These are phyloP conservation scores for Triticum monococcum DNA, from an alignment of 176 grass and related monocot genomes.

Conservation along the genomic window DNA sequence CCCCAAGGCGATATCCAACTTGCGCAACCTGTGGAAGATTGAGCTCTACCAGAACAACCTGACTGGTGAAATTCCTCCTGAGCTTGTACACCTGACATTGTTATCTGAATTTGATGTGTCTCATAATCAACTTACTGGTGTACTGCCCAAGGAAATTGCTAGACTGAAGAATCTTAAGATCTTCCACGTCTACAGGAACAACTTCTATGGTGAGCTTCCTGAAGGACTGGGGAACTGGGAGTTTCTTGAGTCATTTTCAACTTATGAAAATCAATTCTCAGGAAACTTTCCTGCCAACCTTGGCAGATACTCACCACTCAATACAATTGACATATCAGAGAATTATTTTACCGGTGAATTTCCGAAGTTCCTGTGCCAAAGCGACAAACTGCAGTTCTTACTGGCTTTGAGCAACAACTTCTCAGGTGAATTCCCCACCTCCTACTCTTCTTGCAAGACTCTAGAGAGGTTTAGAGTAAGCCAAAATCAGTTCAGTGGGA, in stretches of 20 bases:
- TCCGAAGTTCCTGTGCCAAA: conserved; percentile 80
- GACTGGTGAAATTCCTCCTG: conserved; percentile 81
- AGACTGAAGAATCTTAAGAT: conserved; percentile 68
- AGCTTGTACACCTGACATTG: conserved; percentile 55
- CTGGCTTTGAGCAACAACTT: conserved; percentile 89
- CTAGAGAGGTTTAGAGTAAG: conserved; percentile 85
- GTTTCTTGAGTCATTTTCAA: conserved; percentile 87
- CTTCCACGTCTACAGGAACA: conserved; percentile 84
- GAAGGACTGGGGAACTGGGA: conserved; percentile 60
- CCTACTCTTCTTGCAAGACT: conserved; percentile 83
- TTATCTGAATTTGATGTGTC: conserved; percentile 95
- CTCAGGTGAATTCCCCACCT: conserved; percentile 74
- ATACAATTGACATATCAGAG: conserved; percentile 88
- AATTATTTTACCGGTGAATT: conserved; percentile 91
- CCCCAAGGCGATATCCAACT: conserved; percentile 67
- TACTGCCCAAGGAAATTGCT: conserved; percentile 56
- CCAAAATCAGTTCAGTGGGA: conserved; percentile 75
- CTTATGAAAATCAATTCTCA: conserved; percentile 79
- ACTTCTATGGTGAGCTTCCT: conserved; percentile 80
- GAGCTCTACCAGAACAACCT: conserved; percentile 96
- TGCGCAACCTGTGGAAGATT: conserved; percentile 84
- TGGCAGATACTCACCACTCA: conserved; percentile 71
- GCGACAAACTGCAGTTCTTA: conserved; percentile 68
- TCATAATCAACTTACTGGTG: conserved; percentile 69
- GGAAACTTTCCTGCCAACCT: conserved; percentile 74